Evolutionary conservation across 1,284 basidiomycete species (phyloP), one percentile per base, ranked within the genome.

Genomic region (Schizopora paradoxa): DNA sequence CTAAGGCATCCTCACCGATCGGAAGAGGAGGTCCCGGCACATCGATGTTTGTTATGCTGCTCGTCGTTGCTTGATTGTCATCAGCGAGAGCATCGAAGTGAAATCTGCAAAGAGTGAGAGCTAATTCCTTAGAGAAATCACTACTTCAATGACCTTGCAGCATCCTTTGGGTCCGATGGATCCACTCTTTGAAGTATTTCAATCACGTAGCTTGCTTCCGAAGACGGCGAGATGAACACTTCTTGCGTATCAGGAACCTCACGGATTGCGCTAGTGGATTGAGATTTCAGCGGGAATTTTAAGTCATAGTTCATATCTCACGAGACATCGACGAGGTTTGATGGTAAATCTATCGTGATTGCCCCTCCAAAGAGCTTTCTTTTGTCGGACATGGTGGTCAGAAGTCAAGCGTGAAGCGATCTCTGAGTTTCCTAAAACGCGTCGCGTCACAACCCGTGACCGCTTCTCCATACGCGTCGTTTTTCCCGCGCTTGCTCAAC

Each of bases 161-260:
- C 88, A 44, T 85, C 80, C 27, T 70, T 64, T 18, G 63, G 64
- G 39, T 82, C 72, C 26, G 70, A 61, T 28, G 73, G 68, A 29
- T 81, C 77, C 37, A 94, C 86, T 36, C 76, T 68, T 63, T 91
- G 67, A 6, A 99, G 69, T 14, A 97, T 78, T 62, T 99, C 96
- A 19, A 97, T 64, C 47, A 99, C 81, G 51, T 94, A 74, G 57
- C 86, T 91, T 53, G 86, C 69, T 51, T 79, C 74, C 5, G 80
- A 82, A 41, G 79, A 65, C 2, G 77, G 74, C 41, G 83, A 83
- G 31, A 98, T 65, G 62, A 92, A 88, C 35, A 98, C 94, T 62
- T 99, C 96, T 65, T 99, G 95, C 10, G 81, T 93, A 62, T 99
- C 89, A n/a, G 96, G 95, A 8, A 99, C 76, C 68, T 98, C 91